Percentiles rank a stretch among this genome's conserved stretches.
Evolutionary conservation across 2,329 filamentous ascomycete genomes (phyloP).

Genomic region (Penicillium expansum): DNA sequence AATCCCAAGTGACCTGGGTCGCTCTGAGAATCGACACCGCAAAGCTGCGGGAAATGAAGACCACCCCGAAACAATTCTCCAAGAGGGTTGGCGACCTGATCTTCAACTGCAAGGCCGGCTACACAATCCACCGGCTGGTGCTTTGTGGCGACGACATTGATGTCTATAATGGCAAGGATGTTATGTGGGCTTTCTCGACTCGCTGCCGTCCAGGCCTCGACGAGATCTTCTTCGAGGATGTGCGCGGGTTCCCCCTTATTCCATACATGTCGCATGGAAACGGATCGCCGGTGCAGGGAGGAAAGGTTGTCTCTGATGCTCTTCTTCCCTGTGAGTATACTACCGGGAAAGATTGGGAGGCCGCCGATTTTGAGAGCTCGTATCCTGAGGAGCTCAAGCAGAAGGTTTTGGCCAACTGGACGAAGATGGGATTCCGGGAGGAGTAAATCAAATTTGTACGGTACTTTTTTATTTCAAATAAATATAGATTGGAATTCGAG

Average conservation of each 20-base stretch:
- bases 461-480: neutral
- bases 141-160: constrained; percentile 53
- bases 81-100: constrained; percentile 45
- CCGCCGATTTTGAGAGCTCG: constrained; percentile 34
- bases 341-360: constrained; percentile 31
- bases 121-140: constrained; percentile 46
- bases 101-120: constrained; percentile 43
- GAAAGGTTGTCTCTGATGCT: constrained; percentile 50
- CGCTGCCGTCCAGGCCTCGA: constrained; percentile 47
- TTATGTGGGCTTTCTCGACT: constrained; percentile 52
- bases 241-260: constrained; percentile 45
- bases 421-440: constrained; percentile 31
- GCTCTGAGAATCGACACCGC: constrained; percentile 57
- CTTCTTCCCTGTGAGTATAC: constrained; percentile 47
- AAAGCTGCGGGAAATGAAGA: constrained; percentile 56
- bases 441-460: neutral
- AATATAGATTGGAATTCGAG: no score
- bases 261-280: constrained; percentile 50
- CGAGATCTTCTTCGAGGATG: constrained; percentile 48
- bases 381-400: constrained; percentile 43
- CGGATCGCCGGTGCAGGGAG: constrained; percentile 33
- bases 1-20: constrained; percentile 51
- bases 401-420: constrained; percentile 40
- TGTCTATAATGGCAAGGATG: constrained; percentile 45
- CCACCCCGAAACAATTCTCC: constrained; percentile 42